Evolutionary conservation across 495 filamentous ascomycete species (phyloP).

Genomic region (Aspergillus sclerotioniger): DNA sequence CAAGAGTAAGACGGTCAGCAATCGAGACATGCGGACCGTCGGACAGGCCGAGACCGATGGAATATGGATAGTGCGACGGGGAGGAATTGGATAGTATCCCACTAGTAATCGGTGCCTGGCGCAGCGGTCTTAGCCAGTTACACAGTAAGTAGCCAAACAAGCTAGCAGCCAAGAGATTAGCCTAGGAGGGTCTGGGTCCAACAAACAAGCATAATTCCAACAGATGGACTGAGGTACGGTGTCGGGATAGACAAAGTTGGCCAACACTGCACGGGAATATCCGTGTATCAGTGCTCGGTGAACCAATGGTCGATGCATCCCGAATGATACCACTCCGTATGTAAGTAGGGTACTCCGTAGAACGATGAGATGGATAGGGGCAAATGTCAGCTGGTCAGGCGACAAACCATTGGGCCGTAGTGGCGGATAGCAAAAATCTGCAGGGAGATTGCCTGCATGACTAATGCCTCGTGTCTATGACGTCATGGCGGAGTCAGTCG

Average conservation of each 20-base stretch:
- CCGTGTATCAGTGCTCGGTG: too few relatives aligned
- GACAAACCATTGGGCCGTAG: neutral
- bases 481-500: neutral
- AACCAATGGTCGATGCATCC: too few relatives aligned
- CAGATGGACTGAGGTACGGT: neutral
- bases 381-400: too few relatives aligned
- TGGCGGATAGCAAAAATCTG: neutral
- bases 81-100: conserved; percentile 54
- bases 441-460: neutral
- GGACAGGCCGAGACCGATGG: conserved; percentile 69
- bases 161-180: neutral
- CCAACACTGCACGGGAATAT: too few relatives aligned
- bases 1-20: conserved; percentile 56
- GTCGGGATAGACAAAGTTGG: too few relatives aligned
- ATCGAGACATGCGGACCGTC: conserved; percentile 64
- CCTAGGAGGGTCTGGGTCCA: neutral
- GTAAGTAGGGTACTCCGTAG: too few relatives aligned
- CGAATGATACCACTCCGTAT: too few relatives aligned
- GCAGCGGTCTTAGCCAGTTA: conserved; percentile 53
- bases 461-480: neutral
- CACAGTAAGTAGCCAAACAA: neutral
- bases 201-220: neutral
- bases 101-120: conserved; percentile 54
- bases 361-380: too few relatives aligned
- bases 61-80: conserved; percentile 62